phyloP scores from a whole-genome alignment of 306 rosid genomes.

The Glycine soja region DNA sequence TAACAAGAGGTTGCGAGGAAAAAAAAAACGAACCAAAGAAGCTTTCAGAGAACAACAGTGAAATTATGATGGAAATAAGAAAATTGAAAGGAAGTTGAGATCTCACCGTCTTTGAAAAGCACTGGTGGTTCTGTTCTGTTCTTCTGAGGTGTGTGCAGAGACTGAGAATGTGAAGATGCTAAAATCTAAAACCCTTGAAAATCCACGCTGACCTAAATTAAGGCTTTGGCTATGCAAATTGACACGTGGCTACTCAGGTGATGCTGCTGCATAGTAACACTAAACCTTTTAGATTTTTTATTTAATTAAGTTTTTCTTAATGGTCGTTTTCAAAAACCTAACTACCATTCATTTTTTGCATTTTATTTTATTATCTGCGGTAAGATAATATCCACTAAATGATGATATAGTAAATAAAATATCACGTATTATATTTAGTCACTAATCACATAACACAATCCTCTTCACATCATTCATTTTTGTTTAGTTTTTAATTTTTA shows the following conservation, averaged over 20 bases:
- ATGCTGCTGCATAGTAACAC: not conserved
- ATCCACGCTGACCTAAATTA: constrained; percentile 4
- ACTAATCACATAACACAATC: too few relatives aligned
- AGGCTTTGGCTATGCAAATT: constrained; percentile 21
- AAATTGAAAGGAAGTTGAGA: constrained; percentile 34
- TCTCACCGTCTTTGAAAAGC: constrained; percentile 35
- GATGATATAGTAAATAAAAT: too few relatives aligned
- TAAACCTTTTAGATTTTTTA: too few relatives aligned
- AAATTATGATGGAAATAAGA: not conserved
- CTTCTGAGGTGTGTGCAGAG: not conserved
- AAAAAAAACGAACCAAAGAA: not conserved
- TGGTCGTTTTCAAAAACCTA: too few relatives aligned
- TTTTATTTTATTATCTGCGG: too few relatives aligned
- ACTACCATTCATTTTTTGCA: too few relatives aligned
- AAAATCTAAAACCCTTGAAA: constrained; percentile 36
- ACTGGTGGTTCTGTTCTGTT: not conserved
- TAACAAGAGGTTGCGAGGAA: not conserved
- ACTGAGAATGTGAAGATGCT: not conserved
- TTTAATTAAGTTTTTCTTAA: too few relatives aligned
- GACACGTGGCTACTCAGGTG: constrained; percentile 29
- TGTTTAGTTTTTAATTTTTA: too few relatives aligned
- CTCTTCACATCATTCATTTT: too few relatives aligned
- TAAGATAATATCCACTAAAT: too few relatives aligned
- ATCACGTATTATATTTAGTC: too few relatives aligned
- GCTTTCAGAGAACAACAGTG: constrained; percentile 1